Evolutionary conservation across 2,329 filamentous ascomycete genomes (phyloP).

Genomic region (Aspergillus sp.): DNA sequence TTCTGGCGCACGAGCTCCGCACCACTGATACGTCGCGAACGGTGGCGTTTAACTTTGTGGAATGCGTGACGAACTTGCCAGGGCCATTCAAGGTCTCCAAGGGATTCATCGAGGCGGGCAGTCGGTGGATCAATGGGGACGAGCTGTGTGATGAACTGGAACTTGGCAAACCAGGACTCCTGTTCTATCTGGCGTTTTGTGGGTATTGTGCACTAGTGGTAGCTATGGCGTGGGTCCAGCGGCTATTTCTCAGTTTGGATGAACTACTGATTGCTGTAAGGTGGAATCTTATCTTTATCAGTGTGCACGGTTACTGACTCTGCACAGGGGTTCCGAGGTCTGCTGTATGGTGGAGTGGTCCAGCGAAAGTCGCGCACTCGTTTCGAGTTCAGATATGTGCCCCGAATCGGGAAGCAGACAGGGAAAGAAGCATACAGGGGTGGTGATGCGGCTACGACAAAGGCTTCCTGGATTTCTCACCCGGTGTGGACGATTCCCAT

Average conservation of each 20-base stretch:
- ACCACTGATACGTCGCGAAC: constrained; percentile 38
- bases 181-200: constrained; percentile 17
- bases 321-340: constrained; percentile 15
- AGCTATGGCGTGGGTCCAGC: constrained; percentile 29
- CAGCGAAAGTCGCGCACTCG: constrained; percentile 33
- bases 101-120: constrained; percentile 40
- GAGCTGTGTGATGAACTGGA: constrained; percentile 40
- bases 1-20: constrained; percentile 33
- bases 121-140: constrained; percentile 43
- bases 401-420: constrained; percentile 14
- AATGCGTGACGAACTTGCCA: constrained; percentile 40
- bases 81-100: constrained; percentile 38
- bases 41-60: constrained; percentile 43
- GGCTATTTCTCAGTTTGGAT: constrained; percentile 29
- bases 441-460: neutral
- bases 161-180: constrained; percentile 32
- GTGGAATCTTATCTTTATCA: neutral
- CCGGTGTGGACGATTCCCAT: neutral
- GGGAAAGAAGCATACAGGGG: constrained; percentile 9
- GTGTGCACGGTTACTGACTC: neutral
- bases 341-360: constrained; percentile 33
- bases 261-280: constrained; percentile 26
- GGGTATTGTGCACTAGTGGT: constrained; percentile 34
- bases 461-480: neutral
- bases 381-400: constrained; percentile 39